Evolutionary conservation across 352 stramenopile species (phyloP).

Genomic region (Poterioochromonas sp.): DNA sequence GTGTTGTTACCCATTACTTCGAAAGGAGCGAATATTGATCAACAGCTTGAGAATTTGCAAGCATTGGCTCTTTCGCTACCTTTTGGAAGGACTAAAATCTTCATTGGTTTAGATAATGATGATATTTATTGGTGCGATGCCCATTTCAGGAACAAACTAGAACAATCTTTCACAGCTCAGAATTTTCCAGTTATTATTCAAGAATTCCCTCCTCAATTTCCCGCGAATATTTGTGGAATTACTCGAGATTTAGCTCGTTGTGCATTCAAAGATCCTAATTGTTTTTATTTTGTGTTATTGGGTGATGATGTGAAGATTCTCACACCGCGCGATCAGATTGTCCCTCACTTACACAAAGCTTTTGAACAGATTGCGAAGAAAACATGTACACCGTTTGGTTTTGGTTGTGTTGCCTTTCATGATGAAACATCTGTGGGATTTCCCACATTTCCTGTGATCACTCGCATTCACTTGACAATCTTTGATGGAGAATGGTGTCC

Average conservation of each 20-base stretch:
- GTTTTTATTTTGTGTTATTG: constrained; percentile 36
- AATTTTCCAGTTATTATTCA: background rate
- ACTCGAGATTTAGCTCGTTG: background rate
- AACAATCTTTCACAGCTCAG: background rate
- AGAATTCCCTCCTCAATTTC: background rate
- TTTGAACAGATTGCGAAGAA: constrained; percentile 21
- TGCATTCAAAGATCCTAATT: background rate
- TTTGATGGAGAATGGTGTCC: constrained; percentile 35
- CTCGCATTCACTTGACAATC: constrained; percentile 35
- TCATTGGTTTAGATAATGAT: background rate
- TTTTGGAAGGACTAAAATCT: background rate
- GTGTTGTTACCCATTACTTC: background rate
- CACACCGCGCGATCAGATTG: background rate
- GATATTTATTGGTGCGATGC: background rate
- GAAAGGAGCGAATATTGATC: background rate
- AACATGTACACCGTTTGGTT: constrained; percentile 36
- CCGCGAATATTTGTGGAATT: constrained; percentile 23
- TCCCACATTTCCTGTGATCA: constrained; percentile 46
- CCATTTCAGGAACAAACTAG: background rate
- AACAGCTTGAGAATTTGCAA: background rate
- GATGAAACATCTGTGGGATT: constrained; percentile 42
- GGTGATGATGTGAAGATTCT: constrained; percentile 43
- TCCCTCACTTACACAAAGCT: constrained; percentile 35
- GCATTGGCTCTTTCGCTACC: background rate
- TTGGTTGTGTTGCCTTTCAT: constrained; percentile 40